Conservation (phyloP, 192 early-diverging fungal species). For the Gamsiella multidivaricata region DNA sequence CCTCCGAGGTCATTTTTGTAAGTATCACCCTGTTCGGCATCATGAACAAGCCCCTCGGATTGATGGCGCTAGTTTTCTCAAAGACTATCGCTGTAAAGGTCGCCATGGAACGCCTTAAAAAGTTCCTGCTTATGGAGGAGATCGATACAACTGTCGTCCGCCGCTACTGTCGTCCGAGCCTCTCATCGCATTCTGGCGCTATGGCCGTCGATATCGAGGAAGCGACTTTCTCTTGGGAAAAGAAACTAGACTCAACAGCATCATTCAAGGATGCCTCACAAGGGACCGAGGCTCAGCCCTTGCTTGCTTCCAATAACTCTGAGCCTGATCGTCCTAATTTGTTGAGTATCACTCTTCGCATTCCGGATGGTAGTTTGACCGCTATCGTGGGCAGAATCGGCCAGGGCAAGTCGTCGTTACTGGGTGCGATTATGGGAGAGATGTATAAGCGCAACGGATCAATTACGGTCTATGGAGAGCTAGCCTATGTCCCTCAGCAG, state of each 20-base stretch:
- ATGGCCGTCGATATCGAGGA: slow-evolving; percentile 29
- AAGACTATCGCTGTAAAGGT: slow-evolving; percentile 64
- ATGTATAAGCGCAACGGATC: slow-evolving; percentile 70
- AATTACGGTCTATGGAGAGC: no score
- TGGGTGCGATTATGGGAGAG: slow-evolving; percentile 81
- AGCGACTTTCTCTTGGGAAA: slow-evolving; percentile 34
- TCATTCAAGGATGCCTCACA: not conserved
- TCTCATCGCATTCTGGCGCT: not conserved
- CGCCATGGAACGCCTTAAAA: slow-evolving; percentile 63
- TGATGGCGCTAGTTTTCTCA: slow-evolving; percentile 68
- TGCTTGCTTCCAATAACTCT: not conserved
- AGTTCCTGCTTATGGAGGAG: slow-evolving; percentile 55
- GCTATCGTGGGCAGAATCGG: slow-evolving; percentile 54
- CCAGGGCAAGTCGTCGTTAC: slow-evolving; percentile 80
- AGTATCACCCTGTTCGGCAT: slow-evolving; percentile 72
- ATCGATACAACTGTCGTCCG: slow-evolving; percentile 25
- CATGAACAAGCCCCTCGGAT: slow-evolving; percentile 63
- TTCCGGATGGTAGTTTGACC: slow-evolving; percentile 33
- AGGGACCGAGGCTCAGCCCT: slow-evolving; percentile 21
- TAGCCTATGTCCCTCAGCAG: no score
- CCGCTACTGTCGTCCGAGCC: slow-evolving; percentile 30
- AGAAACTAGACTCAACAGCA: slow-evolving; percentile 4
- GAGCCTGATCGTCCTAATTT: slow-evolving; percentile 12
- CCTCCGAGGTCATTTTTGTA: slow-evolving; percentile 67
- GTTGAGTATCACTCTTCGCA: slow-evolving; percentile 51